Conservation (phyloP, 2,329 filamentous ascomycete species). For the Drechslerella stenobrocha region DNA sequence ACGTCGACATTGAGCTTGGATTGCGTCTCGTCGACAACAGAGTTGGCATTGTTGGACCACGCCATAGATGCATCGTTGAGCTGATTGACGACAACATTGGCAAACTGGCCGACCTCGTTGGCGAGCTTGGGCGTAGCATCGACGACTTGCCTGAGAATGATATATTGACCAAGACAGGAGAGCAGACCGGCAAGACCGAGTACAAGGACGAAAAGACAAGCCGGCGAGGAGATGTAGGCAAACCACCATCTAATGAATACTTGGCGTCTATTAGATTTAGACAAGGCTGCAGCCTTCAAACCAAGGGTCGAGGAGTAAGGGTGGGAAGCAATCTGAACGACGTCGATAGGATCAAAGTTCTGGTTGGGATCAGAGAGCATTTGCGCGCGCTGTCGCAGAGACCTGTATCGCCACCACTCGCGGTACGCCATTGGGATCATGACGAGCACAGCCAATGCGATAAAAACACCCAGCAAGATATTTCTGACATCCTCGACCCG, state of each 20-base stretch:
- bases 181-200: conserved; percentile 81
- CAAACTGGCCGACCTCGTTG: conserved; percentile 74
- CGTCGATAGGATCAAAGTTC: conserved; percentile 75
- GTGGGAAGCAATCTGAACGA: conserved; percentile 82
- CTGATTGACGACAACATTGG: conserved; percentile 72
- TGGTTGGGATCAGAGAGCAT: conserved; percentile 66
- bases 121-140: conserved; percentile 75
- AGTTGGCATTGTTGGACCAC: conserved; percentile 78
- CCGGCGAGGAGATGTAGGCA: conserved; percentile 81
- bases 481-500: conserved; percentile 71
- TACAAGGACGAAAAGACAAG: conserved; percentile 82
- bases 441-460: conserved; percentile 70
- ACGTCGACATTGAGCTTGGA: conserved; percentile 79
- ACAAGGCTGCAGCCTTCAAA: conserved; percentile 68
- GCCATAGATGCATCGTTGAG: conserved; percentile 72
- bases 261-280: conserved; percentile 68
- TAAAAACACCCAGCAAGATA: conserved; percentile 74
- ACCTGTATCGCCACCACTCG: conserved; percentile 76
- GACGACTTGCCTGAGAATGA: conserved; percentile 73
- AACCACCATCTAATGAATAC: conserved; percentile 78
- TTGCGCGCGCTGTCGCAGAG: conserved; percentile 69
- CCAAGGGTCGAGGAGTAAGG: conserved; percentile 74
- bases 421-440: conserved; percentile 78
- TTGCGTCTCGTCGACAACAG: conserved; percentile 67
- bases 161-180: conserved; percentile 77